Evolutionary conservation across 805 yeast species (phyloP).

Genomic region (Hanseniaspora pseudoguilliermondii): DNA sequence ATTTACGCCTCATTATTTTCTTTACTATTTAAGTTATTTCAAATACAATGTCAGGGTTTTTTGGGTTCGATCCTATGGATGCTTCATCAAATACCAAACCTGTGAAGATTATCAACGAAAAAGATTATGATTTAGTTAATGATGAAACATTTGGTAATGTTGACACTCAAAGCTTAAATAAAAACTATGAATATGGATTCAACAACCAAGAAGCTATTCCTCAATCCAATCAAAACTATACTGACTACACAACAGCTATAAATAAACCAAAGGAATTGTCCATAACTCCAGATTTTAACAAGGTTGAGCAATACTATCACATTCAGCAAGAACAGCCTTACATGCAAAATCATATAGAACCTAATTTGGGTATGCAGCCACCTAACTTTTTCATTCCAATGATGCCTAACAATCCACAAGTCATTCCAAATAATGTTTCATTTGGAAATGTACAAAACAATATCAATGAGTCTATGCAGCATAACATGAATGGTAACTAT

Average conservation of each 20-base stretch:
- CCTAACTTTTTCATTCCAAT: conserved; percentile 18
- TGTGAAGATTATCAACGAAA: conserved; percentile 34
- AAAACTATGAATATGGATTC: conserved; percentile 29
- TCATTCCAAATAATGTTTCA: neutral
- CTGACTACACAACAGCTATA: neutral
- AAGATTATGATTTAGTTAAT: conserved; percentile 50
- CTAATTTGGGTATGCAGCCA: conserved; percentile 14
- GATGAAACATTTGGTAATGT: conserved; percentile 26
- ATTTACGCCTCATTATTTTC: too few relatives aligned
- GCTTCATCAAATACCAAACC: conserved; percentile 24
- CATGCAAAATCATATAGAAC: neutral
- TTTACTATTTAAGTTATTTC: too few relatives aligned
- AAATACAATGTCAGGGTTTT: conserved; percentile 19
- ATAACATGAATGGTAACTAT: neutral
- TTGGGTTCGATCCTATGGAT: conserved; percentile 24
- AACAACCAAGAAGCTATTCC: conserved; percentile 17
- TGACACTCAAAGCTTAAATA: conserved; percentile 21
- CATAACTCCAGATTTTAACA: conserved; percentile 14
- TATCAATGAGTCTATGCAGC: conserved; percentile 7
- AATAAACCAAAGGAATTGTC: neutral
- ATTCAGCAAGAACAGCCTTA: conserved; percentile 15
- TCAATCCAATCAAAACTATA: conserved; percentile 1
- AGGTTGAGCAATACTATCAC: conserved; percentile 14
- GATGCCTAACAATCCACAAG: conserved; percentile 12
- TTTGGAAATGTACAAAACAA: conserved; percentile 15